Evolutionary conservation across 139 green algal genomes (phyloP), one percentile per base, ranked within the genome.

Genomic region (Choricystis sp.): DNA sequence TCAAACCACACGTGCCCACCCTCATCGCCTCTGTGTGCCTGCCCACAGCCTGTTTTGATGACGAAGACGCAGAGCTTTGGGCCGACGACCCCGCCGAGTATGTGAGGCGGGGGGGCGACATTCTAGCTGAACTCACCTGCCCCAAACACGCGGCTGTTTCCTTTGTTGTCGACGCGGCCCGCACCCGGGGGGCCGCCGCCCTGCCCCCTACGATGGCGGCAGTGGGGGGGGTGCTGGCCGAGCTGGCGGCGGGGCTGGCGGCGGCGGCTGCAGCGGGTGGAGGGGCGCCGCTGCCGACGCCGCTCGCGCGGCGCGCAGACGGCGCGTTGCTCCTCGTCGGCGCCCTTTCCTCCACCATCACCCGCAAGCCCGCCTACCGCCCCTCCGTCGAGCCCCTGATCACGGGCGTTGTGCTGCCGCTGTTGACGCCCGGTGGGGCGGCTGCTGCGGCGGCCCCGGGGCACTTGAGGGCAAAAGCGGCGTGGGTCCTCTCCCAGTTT

Each of bases 41-140:
- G 31, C n/a, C 31, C 49, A 40, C 24, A 26, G 30, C 49, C 66
- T 95, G 84, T 67, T 97, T 96, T 70, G 77, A 83, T 69, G 82
- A 94, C 19, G 77, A 87, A 56, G 92, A 98, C 69, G 75, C 69
- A 2, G 68, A 85, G 74, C 83, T 98, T 60, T 97, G 92, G 89
- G 57, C 70, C 40, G 86, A 97, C 16, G 90, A 98, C 82, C 92
- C 92, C 4, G 82, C 95, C 52, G 92, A 98, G 77, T 98, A 95
- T 75, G 86, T 98, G 9, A 69, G 92, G 56, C 97, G 96, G 77
- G 86, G 86, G 66, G 0, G 69, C 57, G 78, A 82, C 68, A 73
- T 84, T 56, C 75, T 84, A 23, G 69, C 83, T 66, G 78, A 83
- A 59, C 72, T 84, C 61, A 79, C 78, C 60, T 74, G 59, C 49